Base-by-base conservation (phyloP, 164 flowering plant genomes). In the Aristolochia fimbriata region DNA sequence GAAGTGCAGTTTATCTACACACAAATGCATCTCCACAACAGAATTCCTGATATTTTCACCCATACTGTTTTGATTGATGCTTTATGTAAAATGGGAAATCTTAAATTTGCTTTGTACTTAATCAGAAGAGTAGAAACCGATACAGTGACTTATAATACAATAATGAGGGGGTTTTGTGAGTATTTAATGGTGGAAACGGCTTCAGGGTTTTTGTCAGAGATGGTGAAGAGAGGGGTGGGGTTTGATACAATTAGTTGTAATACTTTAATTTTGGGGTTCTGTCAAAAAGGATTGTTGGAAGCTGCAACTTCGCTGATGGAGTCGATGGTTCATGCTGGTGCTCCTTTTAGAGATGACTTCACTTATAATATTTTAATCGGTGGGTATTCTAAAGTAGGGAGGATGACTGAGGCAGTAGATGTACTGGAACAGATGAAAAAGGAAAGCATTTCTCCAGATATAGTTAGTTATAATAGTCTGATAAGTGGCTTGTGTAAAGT, bases 151-250 rank as follows among this genome's bases (percentile, higher is more conserved):
- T 89, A 83, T 70, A 89, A 87, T 65, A 87, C 86, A 22, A 64
- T 87, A 11, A 78, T 86, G n/a, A 78, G 87, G 90, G 98, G 96
- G 37, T 72, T 85, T 60, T 87, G 88, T 62, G 62, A 70, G 63
- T 65, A 66, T 49, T 84, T 81, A 15, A 51, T 70, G 74, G 79
- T 70, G 17, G 52, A 77, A 54, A 68, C 59, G 59, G 93, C 75
- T 3, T 66, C 75, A 62, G 98, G 90, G 56, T 62, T 84, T 56
- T 68, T 84, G 68, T 77, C 89, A 11, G 79, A 79, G 55, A 89
- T 89, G 96, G 72, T 87, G 12, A 92, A 84, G 76, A 87, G 62
- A 66, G 80, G 76, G 45, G 57, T 85, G 11, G 2, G 13, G 49
- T 50, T 78, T 64, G 95, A 88, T 77, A 50, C 71, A 51, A 69